Evolutionary conservation across 306 rosid genomes (phyloP).

Genomic region (Glycine latifolia): DNA sequence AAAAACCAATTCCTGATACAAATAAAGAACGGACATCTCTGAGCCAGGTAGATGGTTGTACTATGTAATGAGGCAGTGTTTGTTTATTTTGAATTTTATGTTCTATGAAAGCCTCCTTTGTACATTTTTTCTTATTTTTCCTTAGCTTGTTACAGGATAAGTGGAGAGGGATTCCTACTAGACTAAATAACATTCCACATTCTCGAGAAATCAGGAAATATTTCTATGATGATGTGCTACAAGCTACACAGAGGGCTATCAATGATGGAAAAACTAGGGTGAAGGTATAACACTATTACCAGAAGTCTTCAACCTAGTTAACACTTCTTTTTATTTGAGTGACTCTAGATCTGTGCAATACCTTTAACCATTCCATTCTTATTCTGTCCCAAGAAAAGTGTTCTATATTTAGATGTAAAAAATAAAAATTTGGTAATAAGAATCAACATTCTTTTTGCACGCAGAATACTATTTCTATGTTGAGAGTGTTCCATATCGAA

Average conservation of each 20-base stretch:
- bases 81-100: background rate
- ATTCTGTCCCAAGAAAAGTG: slow-evolving; percentile 3
- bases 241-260: slow-evolving; percentile 79
- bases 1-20: slow-evolving; percentile 55
- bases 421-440: slow-evolving; percentile 10
- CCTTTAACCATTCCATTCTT: slow-evolving; percentile 12
- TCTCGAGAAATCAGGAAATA: slow-evolving; percentile 91
- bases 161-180: slow-evolving; percentile 98
- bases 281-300: slow-evolving; percentile 57
- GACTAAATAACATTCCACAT: slow-evolving; percentile 91
- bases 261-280: slow-evolving; percentile 74
- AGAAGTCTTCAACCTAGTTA: slow-evolving; percentile 19
- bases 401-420: background rate
- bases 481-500: background rate
- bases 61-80: slow-evolving; percentile 25
- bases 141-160: slow-evolving; percentile 72
- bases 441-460: slow-evolving; percentile 31
- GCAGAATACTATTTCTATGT: slow-evolving; percentile 34
- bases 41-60: slow-evolving; percentile 57
- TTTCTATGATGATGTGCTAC: slow-evolving; percentile 85
- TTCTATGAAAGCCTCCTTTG: slow-evolving; percentile 36
- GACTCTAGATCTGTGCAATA: slow-evolving; percentile 31
- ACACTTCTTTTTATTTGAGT: slow-evolving; percentile 14
- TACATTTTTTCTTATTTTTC: slow-evolving; percentile 53
- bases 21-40: slow-evolving; percentile 53